These are phyloP conservation scores for Kazachstania sp. DNA, from an alignment of 1,139 yeast species.

Conservation along the genomic window DNA sequence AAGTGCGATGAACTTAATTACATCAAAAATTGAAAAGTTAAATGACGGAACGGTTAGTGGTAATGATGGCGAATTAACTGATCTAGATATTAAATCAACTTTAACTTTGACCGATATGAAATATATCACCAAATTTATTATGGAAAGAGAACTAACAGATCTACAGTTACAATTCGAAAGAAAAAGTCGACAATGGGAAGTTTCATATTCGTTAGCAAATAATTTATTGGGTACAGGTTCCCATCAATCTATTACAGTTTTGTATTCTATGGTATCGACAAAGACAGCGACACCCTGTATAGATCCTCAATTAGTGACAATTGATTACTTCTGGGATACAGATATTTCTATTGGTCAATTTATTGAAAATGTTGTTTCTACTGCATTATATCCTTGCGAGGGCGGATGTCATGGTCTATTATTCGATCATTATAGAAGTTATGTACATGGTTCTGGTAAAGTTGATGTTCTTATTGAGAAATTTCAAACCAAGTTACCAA, in stretches of 20 bases:
- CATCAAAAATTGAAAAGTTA: constrained; percentile 28
- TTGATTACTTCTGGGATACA: constrained; percentile 84
- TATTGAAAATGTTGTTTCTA: constrained; percentile 71
- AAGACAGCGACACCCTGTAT: constrained; percentile 86
- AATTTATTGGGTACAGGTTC: constrained; percentile 53
- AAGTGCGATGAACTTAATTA: constrained; percentile 35
- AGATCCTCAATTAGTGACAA: constrained; percentile 76
- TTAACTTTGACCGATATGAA: constrained; percentile 26
- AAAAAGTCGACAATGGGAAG: constrained; percentile 52
- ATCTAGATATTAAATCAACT: constrained; percentile 21
- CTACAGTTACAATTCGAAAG: constrained; percentile 34
- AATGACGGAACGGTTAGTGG: constrained; percentile 13
- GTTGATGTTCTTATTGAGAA: constrained; percentile 69
- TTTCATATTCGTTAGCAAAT: constrained; percentile 41
- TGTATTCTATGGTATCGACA: constrained; percentile 75
- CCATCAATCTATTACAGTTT: constrained; percentile 70
- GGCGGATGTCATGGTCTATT: constrained; percentile 73
- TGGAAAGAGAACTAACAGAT: constrained; percentile 35
- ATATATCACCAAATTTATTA: constrained; percentile 28
- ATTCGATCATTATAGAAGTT: constrained; percentile 72
- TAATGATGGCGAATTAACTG: constrained; percentile 15
- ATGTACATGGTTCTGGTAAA: constrained; percentile 83
- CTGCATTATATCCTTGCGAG: constrained; percentile 57
- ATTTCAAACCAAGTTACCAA: constrained; percentile 47
- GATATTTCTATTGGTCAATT: constrained; percentile 87